Conservation (phyloP, 371 early-diverging fungal species). For the Pancytospora philotis region DNA sequence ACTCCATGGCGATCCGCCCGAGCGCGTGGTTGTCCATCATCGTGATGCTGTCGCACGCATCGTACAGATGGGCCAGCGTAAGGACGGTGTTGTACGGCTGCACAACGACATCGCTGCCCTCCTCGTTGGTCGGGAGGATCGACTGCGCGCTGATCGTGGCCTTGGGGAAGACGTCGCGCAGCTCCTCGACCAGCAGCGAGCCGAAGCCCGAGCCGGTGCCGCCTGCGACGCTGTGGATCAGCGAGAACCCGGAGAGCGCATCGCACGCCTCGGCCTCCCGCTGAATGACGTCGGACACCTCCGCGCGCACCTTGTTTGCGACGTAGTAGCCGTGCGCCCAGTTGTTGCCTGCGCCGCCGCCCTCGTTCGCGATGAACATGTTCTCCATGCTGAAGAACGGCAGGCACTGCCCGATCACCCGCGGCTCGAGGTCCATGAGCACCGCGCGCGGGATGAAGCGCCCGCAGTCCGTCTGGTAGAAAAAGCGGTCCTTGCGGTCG, state of each 20-base stretch:
- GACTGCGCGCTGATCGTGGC: constrained; percentile 90
- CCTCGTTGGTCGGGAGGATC: constrained; percentile 94
- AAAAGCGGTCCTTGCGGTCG: constrained; percentile 86
- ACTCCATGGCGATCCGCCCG: constrained; percentile 77
- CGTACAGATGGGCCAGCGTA: constrained; percentile 73
- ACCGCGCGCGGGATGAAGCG: constrained; percentile 80
- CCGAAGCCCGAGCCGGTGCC: constrained; percentile 91
- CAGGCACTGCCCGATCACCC: constrained; percentile 62
- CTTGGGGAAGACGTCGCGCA: constrained; percentile 82
- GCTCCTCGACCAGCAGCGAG: constrained; percentile 70
- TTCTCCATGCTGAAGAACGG: constrained; percentile 70
- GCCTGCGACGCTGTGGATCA: constrained; percentile 81
- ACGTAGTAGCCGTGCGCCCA: constrained; percentile 76
- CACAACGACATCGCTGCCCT: constrained; percentile 90
- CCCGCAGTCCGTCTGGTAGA: constrained; percentile 88
- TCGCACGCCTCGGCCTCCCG: constrained; percentile 83
- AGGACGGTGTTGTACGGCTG: constrained; percentile 98
- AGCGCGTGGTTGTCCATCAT: constrained; percentile 61
- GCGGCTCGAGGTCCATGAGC: constrained; percentile 77
- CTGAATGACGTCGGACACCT: constrained; percentile 78
- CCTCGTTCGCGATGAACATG: constrained; percentile 71
- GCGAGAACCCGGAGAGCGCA: constrained; percentile 72
- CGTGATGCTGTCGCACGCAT: constrained; percentile 78
- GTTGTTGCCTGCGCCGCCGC: constrained; percentile 86
- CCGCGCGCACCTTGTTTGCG: constrained; percentile 69